phyloP scores from a whole-genome alignment of 2,329 filamentous ascomycete species.

The Colletotrichum gloeosporioides region DNA sequence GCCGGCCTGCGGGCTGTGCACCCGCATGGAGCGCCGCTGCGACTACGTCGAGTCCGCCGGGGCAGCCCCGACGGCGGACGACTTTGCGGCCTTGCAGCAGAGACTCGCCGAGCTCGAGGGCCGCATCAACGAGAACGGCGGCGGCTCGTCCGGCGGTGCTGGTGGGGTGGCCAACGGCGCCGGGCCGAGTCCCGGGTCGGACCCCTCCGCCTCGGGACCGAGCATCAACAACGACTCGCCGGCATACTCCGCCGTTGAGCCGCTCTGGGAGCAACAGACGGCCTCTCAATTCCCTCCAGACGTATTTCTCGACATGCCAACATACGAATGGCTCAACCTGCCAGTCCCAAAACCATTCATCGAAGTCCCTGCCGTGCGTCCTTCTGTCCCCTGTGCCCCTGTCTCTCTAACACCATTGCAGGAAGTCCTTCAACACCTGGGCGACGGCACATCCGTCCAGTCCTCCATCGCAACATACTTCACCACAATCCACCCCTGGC shows the following conservation, averaged over 20 bases:
- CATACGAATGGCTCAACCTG: conserved; percentile 40
- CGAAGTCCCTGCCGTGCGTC: conserved; percentile 41
- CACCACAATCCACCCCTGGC: conserved; percentile 48
- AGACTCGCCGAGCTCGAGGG: conserved; percentile 43
- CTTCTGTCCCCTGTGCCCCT: neutral
- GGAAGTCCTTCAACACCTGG: conserved; percentile 45
- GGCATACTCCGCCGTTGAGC: neutral
- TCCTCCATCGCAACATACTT: conserved; percentile 47
- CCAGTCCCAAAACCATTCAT: conserved; percentile 41
- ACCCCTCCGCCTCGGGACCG: neutral
- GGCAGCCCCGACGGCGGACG: conserved; percentile 41
- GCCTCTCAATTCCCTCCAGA: conserved; percentile 40
- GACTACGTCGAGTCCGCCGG: conserved; percentile 42
- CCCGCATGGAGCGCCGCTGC: conserved; percentile 43
- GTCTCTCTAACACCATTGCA: conserved; percentile 6
- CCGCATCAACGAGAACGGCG: conserved; percentile 28
- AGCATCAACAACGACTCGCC: neutral
- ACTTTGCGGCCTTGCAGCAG: conserved; percentile 41
- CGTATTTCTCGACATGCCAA: conserved; percentile 47
- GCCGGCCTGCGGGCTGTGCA: conserved; percentile 52
- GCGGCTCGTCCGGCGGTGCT: neutral
- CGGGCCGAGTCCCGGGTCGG: neutral
- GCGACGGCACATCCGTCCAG: conserved; percentile 40
- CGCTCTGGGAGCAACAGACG: neutral
- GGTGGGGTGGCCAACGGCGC: neutral